Base-by-base conservation (phyloP, 164 flowering plant species). In the Sextonia rubra region DNA sequence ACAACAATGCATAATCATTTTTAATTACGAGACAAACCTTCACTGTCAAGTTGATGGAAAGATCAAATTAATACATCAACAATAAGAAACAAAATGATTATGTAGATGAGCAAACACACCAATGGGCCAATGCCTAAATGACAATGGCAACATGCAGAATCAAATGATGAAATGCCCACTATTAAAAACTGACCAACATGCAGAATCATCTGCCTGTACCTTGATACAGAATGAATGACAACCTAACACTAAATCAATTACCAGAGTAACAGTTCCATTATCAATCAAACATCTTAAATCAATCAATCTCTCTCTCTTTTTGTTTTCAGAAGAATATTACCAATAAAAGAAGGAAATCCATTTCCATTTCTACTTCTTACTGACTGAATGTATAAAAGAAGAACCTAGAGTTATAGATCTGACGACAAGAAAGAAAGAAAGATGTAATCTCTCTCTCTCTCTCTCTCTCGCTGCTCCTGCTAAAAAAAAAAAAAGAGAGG, bases 291-390 rank as follows among this genome's bases (percentile, higher is more conserved):
- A n/a, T n/a, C n/a, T n/a, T n/a, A n/a, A n/a, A n/a, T n/a, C n/a
- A n/a, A 52, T 52, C 58, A 3, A 20, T 52, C n/a, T 3, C 58
- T 52, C 58, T 6, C 49, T n/a, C n/a, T n/a, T n/a, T n/a, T n/a
- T 37, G 44, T 37, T 37, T 37, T 37, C 44, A 37, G 8, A 37
- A 37, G 8, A 37, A 8, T 9, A 37, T 9, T 2, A 14, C n/a
- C 14, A 15, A 66, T 5, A 30, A 26, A 30, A 25, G 20, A 27
- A 5, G 5, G 17, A 68, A 47, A 68, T 25, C 48, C 32, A 65
- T 24, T 17, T 82, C 90, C 97, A 92, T 92, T 60, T 73, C 32
- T 20, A 18, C 58, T 20, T 52, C n/a, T n/a, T n/a, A n/a, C n/a
- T n/a, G n/a, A n/a, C n/a, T n/a, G n/a, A n/a, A n/a, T n/a, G n/a